These are phyloP conservation scores for Phytophthora pini DNA, from an alignment of 352 stramenopile genomes.

Conservation along the genomic window DNA sequence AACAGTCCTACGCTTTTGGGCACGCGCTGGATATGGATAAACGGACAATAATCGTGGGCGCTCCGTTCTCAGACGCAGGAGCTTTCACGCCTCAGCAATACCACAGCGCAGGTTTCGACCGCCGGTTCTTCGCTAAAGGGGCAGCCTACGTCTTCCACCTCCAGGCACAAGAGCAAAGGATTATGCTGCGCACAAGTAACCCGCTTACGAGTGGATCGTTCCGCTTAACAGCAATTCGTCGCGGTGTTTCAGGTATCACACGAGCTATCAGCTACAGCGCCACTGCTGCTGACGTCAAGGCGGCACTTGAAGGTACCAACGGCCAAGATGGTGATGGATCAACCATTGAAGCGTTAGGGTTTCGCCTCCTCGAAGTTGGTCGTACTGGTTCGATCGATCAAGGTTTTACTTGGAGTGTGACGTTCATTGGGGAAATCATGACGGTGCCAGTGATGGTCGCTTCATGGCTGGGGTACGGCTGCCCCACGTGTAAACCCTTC, in stretches of 20 bases:
- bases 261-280: conserved; percentile 67
- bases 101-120: conserved; percentile 63
- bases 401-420: conserved; percentile 83
- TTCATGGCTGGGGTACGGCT: conserved; percentile 72
- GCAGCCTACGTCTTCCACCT: conserved; percentile 82
- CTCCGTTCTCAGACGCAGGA: conserved; percentile 87
- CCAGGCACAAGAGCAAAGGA: conserved; percentile 74
- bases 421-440: conserved; percentile 83
- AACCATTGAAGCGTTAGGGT: conserved; percentile 55
- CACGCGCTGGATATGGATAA: conserved; percentile 79
- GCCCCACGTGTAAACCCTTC: conserved; percentile 72
- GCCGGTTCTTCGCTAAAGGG: conserved; percentile 68
- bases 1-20: conserved; percentile 91
- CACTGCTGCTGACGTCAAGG: conserved; percentile 72
- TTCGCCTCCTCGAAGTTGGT: conserved; percentile 80
- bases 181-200: conserved; percentile 64
- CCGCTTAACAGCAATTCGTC: conserved; percentile 67
- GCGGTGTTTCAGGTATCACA: conserved; percentile 67
- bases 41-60: conserved; percentile 90
- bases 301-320: conserved; percentile 69
- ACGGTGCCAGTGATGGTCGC: conserved; percentile 62
- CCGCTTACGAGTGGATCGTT: conserved; percentile 79
- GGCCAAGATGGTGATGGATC: conserved; percentile 55
- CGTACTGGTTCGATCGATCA: conserved; percentile 74
- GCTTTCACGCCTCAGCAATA: conserved; percentile 60